Evolutionary conservation across 2,329 filamentous ascomycete species (phyloP), one percentile per base, ranked within the genome.

Genomic region (Remersonia thermophila): DNA sequence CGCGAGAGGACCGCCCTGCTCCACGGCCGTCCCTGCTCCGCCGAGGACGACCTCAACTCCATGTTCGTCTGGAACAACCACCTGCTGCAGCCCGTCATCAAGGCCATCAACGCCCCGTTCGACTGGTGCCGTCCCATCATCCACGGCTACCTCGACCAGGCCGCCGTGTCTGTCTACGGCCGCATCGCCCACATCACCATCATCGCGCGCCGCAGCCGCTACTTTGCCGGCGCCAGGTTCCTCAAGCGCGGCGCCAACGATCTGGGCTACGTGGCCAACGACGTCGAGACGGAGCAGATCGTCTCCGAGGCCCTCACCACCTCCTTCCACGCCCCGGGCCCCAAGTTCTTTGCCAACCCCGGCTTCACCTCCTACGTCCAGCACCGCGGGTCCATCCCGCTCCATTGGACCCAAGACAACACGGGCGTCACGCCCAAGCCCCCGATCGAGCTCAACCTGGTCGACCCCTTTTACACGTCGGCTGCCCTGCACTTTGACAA

Each of bases 51-150:
- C 47, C 81, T 81, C 54, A 93, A 95, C 51, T 75, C 81, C 27
- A 98, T 98, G 91, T 98, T 98, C 54, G 82, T 96, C 3, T 98
- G 91, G 91, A 98, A 98, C 50, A 76, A 83, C 47, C 83, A 95
- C 56, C 68, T 98, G 4, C 69, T 98, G 13, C 69, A 80, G 41
- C 87, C 91, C 1, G 85, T 81, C 0, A 65, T 72, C 10, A 60
- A 65, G 13, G 71, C 70, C 5, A 63, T 98, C 27, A 80, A 80
- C 44, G 82, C 87, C 49, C 78, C 84, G 0, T 94, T 84, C 53
- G 86, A 96, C 53, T 98, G 91, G 91, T 98, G 89, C 55, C 71
- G 93, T 16, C 87, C 91, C 0, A 82, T 96, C 39, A 89, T 95
- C 30, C 89, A 98, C 56, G 91, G 91, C 3, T 96, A 93, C 55